phyloP scores from a whole-genome alignment of 371 early-diverging fungal species.

The Mucor lusitanicus region DNA sequence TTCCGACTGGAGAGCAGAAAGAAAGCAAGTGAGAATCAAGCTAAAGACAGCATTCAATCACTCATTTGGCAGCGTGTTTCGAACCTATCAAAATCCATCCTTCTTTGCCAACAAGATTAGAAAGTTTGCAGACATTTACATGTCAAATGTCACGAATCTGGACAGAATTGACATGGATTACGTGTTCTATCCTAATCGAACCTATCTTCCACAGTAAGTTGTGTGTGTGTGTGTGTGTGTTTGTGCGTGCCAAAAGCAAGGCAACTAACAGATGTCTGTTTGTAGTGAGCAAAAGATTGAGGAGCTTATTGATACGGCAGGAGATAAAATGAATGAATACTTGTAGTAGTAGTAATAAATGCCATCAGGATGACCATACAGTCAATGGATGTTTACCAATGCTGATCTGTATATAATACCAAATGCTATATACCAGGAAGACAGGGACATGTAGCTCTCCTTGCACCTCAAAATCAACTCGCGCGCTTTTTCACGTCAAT shows the following conservation, averaged over 20 bases:
- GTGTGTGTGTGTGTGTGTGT: background rate
- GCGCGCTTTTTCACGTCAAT: conserved; percentile 1
- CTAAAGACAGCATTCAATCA: conserved; percentile 58
- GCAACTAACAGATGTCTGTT: background rate
- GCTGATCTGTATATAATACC: too few relatives aligned
- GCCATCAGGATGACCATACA: background rate
- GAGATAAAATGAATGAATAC: background rate
- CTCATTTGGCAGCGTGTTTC: conserved; percentile 69
- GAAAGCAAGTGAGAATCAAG: conserved; percentile 43
- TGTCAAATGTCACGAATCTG: conserved; percentile 61
- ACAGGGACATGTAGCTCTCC: too few relatives aligned
- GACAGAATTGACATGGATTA: conserved; percentile 58
- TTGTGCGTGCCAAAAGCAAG: background rate
- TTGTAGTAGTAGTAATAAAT: background rate
- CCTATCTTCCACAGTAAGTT: conserved; percentile 64
- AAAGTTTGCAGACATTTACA: conserved; percentile 57
- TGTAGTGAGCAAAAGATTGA: conserved; percentile 47
- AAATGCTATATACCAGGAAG: too few relatives aligned
- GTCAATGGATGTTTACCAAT: too few relatives aligned
- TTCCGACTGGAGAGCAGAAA: conserved; percentile 53
- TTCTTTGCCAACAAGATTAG: conserved; percentile 68
- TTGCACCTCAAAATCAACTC: too few relatives aligned
- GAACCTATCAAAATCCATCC: conserved; percentile 66
- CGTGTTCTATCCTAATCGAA: conserved; percentile 66
- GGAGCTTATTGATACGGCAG: conserved; percentile 43